These are phyloP conservation scores for Perkinsus olseni DNA, from an alignment of 169 alveolate genomes.

Conservation along the genomic window DNA sequence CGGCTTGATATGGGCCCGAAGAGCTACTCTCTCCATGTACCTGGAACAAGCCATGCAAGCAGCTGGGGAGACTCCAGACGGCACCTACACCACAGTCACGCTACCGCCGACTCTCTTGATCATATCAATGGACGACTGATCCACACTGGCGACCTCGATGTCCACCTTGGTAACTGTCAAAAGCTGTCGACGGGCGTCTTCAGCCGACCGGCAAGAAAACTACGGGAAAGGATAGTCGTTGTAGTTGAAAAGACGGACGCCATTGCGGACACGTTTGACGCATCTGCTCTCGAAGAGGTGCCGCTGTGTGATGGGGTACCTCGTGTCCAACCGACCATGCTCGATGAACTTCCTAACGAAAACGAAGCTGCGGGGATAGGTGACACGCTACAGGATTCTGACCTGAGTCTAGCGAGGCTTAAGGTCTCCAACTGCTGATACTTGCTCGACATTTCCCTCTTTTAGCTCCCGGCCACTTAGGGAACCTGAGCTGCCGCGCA, in stretches of 20 bases:
- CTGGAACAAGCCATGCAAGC: slow-evolving; percentile 16
- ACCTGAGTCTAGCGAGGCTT: slow-evolving; percentile 57
- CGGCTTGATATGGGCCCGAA: slow-evolving; percentile 73
- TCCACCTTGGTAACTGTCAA: slow-evolving; percentile 52
- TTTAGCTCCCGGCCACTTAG: slow-evolving; percentile 34
- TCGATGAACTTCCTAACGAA: slow-evolving; percentile 48
- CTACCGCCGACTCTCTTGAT: slow-evolving; percentile 67
- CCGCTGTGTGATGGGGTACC: slow-evolving; percentile 75
- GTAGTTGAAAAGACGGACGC: slow-evolving; percentile 64
- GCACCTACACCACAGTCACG: not conserved
- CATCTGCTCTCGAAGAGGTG: slow-evolving; percentile 70
- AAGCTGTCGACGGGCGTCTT: not conserved
- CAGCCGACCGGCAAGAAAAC: too few species aligned
- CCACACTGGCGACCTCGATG: slow-evolving; percentile 73
- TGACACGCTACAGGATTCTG: not conserved
- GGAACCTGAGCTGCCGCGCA: not conserved
- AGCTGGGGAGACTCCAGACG: not conserved
- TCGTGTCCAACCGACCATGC: slow-evolving; percentile 60
- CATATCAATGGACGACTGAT: slow-evolving; percentile 72
- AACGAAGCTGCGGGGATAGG: not conserved
- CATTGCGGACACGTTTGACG: slow-evolving; percentile 51
- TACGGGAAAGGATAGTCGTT: slow-evolving; percentile 77
- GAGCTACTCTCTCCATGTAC: slow-evolving; percentile 57
- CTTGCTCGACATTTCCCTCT: slow-evolving; percentile 19
- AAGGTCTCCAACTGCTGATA: slow-evolving; percentile 46